phyloP scores from a whole-genome alignment of 2,329 filamentous ascomycete genomes.

The Venturia oleaginea region DNA sequence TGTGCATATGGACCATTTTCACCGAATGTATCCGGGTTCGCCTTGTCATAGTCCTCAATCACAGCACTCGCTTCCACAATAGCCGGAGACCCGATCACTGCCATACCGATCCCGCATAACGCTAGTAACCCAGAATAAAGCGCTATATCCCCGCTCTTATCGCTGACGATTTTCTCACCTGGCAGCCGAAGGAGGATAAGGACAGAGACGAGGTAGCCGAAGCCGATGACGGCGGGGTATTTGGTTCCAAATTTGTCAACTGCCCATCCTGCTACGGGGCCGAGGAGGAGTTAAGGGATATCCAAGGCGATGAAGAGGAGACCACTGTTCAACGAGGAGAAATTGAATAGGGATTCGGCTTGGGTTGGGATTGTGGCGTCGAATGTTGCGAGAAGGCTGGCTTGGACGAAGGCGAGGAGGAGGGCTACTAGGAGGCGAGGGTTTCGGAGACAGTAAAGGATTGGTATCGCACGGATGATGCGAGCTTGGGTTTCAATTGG shows the following conservation, averaged over 20 bases:
- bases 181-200: slow-evolving; percentile 54
- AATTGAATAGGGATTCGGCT: slow-evolving; percentile 33
- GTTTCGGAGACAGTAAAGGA: slow-evolving; percentile 35
- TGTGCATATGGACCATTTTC: slow-evolving; percentile 53
- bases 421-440: slow-evolving; percentile 25
- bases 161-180: not conserved
- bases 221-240: slow-evolving; percentile 35
- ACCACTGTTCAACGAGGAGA: slow-evolving; percentile 30
- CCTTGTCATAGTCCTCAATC: slow-evolving; percentile 46
- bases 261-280: slow-evolving; percentile 8
- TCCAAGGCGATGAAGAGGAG: slow-evolving; percentile 6
- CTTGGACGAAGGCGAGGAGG: slow-evolving; percentile 36
- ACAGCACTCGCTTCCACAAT: slow-evolving; percentile 50
- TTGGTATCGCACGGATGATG: slow-evolving; percentile 36
- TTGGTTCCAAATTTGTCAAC: slow-evolving; percentile 4
- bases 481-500: slow-evolving; percentile 28
- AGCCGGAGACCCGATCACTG: slow-evolving; percentile 43
- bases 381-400: slow-evolving; percentile 33
- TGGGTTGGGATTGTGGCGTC: slow-evolving; percentile 40
- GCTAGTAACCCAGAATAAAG: slow-evolving; percentile 39
- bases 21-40: slow-evolving; percentile 48
- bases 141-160: slow-evolving; percentile 23
- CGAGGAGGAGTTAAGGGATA: slow-evolving; percentile 8
- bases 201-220: slow-evolving; percentile 49
- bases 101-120: slow-evolving; percentile 43